Evolutionary conservation across 2,329 filamentous ascomycete genomes (phyloP), one percentile per base, ranked within the genome.

Genomic region (Aspergillus eucalypticola): DNA sequence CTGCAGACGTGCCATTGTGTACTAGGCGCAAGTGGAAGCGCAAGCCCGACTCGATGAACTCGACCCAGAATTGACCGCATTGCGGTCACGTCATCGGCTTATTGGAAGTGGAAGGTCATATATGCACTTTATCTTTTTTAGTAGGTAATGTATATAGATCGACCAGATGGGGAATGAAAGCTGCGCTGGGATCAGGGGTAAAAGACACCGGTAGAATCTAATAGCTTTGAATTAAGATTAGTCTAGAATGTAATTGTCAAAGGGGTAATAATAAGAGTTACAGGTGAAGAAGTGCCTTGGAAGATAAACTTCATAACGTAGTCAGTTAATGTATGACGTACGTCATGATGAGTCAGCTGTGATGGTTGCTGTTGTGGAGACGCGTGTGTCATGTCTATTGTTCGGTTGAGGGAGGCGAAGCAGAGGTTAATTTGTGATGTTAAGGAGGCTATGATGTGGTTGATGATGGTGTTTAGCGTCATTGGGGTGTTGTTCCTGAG

Each of bases 321-420:
- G 25, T 27, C 0, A 39, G 21, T 39, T 49, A 3, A 29, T 29
- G 17, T 21, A 8, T 23, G 51, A 23, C 8, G 5, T 59, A 61
- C 60, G 60, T 61, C 60, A 61, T 61, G 60, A 52, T 60, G 60
- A 52, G 52, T 61, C 41, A 61, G 60, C 56, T 39, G 29, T 42
- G 17, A 13, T 44, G 41, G 13, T 23, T 23, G 39, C 15, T 35
- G 5, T 19, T 23, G 41, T 44, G 41, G 41, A 13, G 17, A 44
- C 41, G 41, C 7, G 39, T 42, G 39, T 42, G 39, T 10, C 39
- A 42, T 42, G 39, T n/a, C 39, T 2, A 8, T 41, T 41, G 38
- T 19, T 17, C 27, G 27, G 32, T 35, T 35, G 32, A 35, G 11
- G 32, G 32, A 35, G 32, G 32, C 32, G 32, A 5, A 35, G 32